phyloP scores from a whole-genome alignment of 768 basidiomycete genomes.

The Mycena haematopus region DNA sequence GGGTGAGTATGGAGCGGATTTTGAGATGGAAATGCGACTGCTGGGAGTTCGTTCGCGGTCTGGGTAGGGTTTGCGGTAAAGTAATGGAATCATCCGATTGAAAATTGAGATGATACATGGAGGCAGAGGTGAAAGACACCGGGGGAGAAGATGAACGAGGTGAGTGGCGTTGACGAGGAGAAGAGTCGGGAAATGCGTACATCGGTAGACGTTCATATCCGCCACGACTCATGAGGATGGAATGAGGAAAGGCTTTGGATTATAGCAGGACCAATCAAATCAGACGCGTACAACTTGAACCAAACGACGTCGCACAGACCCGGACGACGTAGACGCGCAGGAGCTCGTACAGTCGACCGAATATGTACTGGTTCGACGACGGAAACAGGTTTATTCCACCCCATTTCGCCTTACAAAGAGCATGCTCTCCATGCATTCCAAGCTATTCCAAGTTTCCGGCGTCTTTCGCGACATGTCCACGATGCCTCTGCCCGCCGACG shows the following conservation, averaged over 20 bases:
- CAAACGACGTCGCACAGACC: conserved; percentile 8
- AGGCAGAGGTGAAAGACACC: conserved; percentile 18
- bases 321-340: neutral
- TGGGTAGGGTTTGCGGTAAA: conserved; percentile 33
- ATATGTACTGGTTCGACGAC: conserved; percentile 48
- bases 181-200: conserved; percentile 46
- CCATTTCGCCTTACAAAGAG: conserved; percentile 45
- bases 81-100: conserved; percentile 24
- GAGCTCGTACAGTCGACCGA: conserved; percentile 2
- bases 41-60: conserved; percentile 35
- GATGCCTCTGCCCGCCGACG: conserved; percentile 41
- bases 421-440: conserved; percentile 41
- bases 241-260: neutral
- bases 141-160: conserved; percentile 14
- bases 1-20: conserved; percentile 43
- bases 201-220: conserved; percentile 59
- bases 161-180: conserved; percentile 38
- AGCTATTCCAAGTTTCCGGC: too few species aligned
- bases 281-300: neutral
- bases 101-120: conserved; percentile 34
- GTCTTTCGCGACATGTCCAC: conserved; percentile 49
- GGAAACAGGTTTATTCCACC: conserved; percentile 43
- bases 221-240: conserved; percentile 33
- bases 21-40: conserved; percentile 36
- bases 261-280: neutral